Conservation (phyloP, 1,139 yeast species). For the Arxiozyma slooffiae region DNA sequence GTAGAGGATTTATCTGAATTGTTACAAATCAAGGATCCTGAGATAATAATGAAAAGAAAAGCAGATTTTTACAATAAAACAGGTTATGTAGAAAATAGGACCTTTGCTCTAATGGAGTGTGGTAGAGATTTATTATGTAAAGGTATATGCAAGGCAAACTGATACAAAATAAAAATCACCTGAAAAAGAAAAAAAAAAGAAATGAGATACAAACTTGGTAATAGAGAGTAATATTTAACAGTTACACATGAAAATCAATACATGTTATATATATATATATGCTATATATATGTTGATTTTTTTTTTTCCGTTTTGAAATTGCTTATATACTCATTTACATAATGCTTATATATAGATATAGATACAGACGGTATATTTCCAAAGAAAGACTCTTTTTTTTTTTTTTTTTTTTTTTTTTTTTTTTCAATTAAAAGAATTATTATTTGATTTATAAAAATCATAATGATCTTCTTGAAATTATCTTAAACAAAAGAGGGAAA, state of each 20-base stretch:
- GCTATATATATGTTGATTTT: too few relatives aligned
- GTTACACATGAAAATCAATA: not conserved
- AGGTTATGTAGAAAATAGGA: slow-evolving; percentile 39
- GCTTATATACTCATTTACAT: not conserved
- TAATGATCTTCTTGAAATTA: too few relatives aligned
- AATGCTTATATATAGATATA: too few relatives aligned
- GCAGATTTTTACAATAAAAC: slow-evolving; percentile 42
- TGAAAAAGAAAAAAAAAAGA: not conserved
- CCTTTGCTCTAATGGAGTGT: slow-evolving; percentile 42
- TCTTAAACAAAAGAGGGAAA: not conserved
- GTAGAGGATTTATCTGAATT: slow-evolving; percentile 74
- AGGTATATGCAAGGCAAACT: slow-evolving; percentile 24
- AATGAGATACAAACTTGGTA: not conserved
- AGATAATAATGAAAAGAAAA: slow-evolving; percentile 41
- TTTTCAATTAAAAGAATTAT: too few relatives aligned
- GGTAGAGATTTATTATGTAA: slow-evolving; percentile 38
- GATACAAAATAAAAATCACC: not conserved
- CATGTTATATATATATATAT: not conserved
- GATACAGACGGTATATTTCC: too few relatives aligned
- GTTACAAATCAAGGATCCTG: slow-evolving; percentile 51
- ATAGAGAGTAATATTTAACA: not conserved
- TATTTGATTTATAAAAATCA: too few relatives aligned
- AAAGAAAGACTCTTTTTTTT: too few relatives aligned
- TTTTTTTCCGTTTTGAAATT: not conserved
- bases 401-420: too few relatives aligned